Percentiles rank a stretch among this genome's conserved stretches.
Conservation (phyloP, 2,329 filamentous ascomycete species). For the Immersiporthe knoxdaviesiana region DNA sequence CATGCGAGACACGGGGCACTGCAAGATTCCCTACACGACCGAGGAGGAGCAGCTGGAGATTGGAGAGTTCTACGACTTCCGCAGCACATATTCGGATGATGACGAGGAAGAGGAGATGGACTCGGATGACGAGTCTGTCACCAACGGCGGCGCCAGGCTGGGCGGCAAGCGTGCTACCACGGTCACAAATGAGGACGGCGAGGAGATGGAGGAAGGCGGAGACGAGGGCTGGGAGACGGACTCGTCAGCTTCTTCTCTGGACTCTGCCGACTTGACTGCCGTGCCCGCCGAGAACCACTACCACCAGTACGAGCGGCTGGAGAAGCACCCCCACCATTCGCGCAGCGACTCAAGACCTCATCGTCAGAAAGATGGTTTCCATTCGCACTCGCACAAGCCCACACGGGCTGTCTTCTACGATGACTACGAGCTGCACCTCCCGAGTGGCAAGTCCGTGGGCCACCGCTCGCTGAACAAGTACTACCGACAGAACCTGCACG, state of each 20-base stretch:
- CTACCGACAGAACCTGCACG: constrained; percentile 89
- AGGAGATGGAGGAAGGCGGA: constrained; percentile 58
- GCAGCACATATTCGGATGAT: constrained; percentile 88
- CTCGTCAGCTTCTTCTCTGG: constrained; percentile 83
- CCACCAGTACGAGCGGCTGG: constrained; percentile 72
- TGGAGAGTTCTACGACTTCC: constrained; percentile 96
- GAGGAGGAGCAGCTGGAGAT: constrained; percentile 92
- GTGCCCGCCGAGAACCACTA: constrained; percentile 75
- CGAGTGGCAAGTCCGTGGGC: constrained; percentile 84
- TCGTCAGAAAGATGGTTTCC: constrained; percentile 75
- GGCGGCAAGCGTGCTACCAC: constrained; percentile 62
- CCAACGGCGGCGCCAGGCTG: constrained; percentile 69
- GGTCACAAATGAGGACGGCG: constrained; percentile 51
- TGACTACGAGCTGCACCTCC: constrained; percentile 91
- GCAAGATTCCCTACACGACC: constrained; percentile 89
- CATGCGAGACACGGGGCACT: constrained; percentile 96
- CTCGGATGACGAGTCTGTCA: constrained; percentile 52
- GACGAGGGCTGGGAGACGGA: constrained; percentile 96
- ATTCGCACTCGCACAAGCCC: constrained; percentile 80
- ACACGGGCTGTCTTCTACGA: constrained; percentile 81
- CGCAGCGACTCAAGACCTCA: constrained; percentile 72
- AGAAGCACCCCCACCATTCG: constrained; percentile 76
- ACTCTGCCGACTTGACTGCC: constrained; percentile 80
- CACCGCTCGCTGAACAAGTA: constrained; percentile 87
- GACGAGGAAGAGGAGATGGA: constrained; percentile 68